Conservation (phyloP, 352 stramenopile species). For the Poterioochromonas sp. region DNA sequence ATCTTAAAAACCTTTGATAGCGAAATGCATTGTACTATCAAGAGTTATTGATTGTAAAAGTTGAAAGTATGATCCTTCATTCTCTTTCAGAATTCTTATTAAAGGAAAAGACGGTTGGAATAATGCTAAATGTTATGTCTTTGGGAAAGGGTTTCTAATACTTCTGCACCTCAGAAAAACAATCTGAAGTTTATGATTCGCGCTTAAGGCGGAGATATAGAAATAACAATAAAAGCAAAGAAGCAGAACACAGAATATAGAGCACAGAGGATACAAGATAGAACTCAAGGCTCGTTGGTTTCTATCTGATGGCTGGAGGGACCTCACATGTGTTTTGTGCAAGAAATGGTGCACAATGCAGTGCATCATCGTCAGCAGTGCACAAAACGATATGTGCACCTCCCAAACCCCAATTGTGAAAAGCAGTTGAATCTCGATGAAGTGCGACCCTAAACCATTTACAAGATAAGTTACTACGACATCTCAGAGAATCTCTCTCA, state of each 20-base stretch:
- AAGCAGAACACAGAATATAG: background rate
- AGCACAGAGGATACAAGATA: background rate
- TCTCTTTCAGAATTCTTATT: too few relatives aligned
- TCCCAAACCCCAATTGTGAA: background rate
- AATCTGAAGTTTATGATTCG: background rate
- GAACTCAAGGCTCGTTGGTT: background rate
- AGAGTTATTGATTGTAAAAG: too few relatives aligned
- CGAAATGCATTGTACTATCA: too few relatives aligned
- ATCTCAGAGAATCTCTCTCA: constrained; percentile 4
- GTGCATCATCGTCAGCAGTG: too few relatives aligned
- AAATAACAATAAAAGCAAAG: background rate
- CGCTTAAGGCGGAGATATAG: background rate
- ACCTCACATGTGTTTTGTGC: background rate
- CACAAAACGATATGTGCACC: too few relatives aligned
- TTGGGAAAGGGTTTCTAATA: too few relatives aligned
- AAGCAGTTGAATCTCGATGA: background rate
- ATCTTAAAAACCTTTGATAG: too few relatives aligned
- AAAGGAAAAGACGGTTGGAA: too few relatives aligned
- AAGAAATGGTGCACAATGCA: background rate
- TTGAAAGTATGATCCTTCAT: too few relatives aligned
- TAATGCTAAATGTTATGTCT: too few relatives aligned
- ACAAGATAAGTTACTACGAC: background rate
- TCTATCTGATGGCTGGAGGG: background rate
- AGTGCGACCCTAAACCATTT: background rate
- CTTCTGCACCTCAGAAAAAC: background rate